Base-by-base conservation (phyloP, 2,329 filamentous ascomycete genomes). In the Fusarium agapanthi region DNA sequence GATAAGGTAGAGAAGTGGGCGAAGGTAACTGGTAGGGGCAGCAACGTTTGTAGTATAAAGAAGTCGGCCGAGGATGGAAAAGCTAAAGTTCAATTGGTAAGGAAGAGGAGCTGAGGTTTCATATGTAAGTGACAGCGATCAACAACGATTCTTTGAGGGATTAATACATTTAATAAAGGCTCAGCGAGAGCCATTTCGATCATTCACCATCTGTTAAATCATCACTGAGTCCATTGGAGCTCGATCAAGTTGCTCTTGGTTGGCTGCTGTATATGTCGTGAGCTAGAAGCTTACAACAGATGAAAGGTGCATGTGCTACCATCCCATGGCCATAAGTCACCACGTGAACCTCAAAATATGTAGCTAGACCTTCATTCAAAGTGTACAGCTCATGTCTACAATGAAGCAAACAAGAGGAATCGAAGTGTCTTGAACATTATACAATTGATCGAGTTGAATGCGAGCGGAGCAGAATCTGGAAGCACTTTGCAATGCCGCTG, bases 301-400 rank as follows among this genome's bases (percentile, higher is more conserved):
- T n/a, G 2, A 12, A 3, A 50, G 22, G 8, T 24, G 28, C 47
- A 15, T 11, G 18, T 28, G 1, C 13, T 30, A 8, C 15, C 13
- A 5, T 47, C 18, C 6, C 20, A 32, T 24, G 28, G 22, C 45
- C 22, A 50, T 3, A 50, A 10, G 3, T 7, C 45, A 18, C 20
- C 15, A n/a, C 15, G 7, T 32, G 15, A 18, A 18, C 10, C 15
- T 24, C 22, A 5, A 48, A 22, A 22, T 0, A 5, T 10, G 9
- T n/a, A 14, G 0, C 13, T 11, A 30, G 4, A 45, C 13, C 44
- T 22, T 3, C 0, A 16, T 30, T 16, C 10, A 22, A 30, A 8
- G 14, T 4, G 3, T 4, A 30, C 20, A 28, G 9, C 20, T 16
- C 4, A 6, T 16, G 22, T 50, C 16, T n/a, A 14, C 1, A 20